Evolutionary conservation across 768 basidiomycete genomes (phyloP), one percentile per base, ranked within the genome.

Genomic region (Strobilomyces confusus): DNA sequence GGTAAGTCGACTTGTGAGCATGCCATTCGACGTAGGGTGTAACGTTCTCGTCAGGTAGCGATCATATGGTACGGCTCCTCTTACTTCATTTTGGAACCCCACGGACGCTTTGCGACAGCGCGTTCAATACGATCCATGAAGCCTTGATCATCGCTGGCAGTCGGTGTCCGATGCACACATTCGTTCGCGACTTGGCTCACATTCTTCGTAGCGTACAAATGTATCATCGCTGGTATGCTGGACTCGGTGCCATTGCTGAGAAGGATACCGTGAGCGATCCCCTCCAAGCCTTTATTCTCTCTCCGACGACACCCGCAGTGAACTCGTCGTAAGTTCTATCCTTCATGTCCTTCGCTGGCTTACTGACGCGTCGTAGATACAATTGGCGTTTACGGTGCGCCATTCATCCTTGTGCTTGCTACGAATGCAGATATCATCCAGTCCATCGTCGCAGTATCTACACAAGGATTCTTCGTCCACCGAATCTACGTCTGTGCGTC

Each of bases 81-180:
- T 19, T 15, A 3, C 15, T n/a, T 33, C 5, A 0, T 9, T 23
- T 37, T 2, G 1, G 1, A 9, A 22, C 11, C 0, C 25, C 14
- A 20, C 19, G 25, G 13, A 62, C 22, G 3, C 13, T 25, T 47
- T 3, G 9, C 4, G n/a, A 29, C n/a, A 63, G 61, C 49, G 29
- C 19, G 13, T 26, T 56, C 15, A 20, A 54, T 19, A 62, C 56
- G 5, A 15, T 55, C 13, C 60, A 61, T 14, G 60, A 62, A 34
- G 52, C n/a, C 9, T 38, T 61, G 11, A 38, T 3, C 17, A 8
- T 61, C 9, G 8, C 38, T 19, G 55, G 60, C 25, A 40, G 57
- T 62, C 8, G 4, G 60, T 58, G 15, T 40, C 42, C 13, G 1
- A 9, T 12, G 8, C 11, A 2, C 15, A 14, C 11, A n/a, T n/a